A percentile compares a stretch with the other conserved stretches of the same genome.
Conservation (phyloP, 495 filamentous ascomycete genomes). For the Tricharina praecox region DNA sequence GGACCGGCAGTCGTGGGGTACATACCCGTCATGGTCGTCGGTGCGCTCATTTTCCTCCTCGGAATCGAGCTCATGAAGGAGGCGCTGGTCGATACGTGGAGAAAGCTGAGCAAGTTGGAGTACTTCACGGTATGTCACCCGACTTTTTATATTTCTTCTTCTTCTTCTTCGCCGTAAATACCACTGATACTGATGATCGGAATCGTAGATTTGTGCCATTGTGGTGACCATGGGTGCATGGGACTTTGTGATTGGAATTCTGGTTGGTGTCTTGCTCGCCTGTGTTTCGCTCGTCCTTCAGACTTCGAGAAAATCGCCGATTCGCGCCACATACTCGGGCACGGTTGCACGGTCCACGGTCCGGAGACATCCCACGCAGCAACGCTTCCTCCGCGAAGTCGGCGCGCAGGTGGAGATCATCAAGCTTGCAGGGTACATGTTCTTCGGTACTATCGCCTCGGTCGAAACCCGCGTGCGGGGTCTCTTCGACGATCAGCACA, state of each 20-base stretch:
- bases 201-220: conserved; percentile 64
- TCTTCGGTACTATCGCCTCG: conserved; percentile 90
- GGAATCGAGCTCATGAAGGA: conserved; percentile 81
- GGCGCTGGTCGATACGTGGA: conserved; percentile 72
- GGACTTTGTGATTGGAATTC: conserved; percentile 88
- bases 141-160: too few relatives aligned
- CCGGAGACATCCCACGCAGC: conserved; percentile 72
- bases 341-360: conserved; percentile 81
- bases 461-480: conserved; percentile 74
- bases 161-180: not conserved
- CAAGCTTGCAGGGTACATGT: conserved; percentile 81
- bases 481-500: conserved; percentile 56
- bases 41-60: conserved; percentile 79
- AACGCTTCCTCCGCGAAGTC: conserved; percentile 66
- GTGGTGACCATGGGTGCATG: conserved; percentile 89
- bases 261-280: conserved; percentile 77
- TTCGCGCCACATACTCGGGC: conserved; percentile 72
- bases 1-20: conserved; percentile 79
- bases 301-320: conserved; percentile 70
- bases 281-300: conserved; percentile 83
- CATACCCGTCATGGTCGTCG: conserved; percentile 93
- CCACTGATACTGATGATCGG: too few relatives aligned
- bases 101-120: conserved; percentile 67
- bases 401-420: conserved; percentile 75
- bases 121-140: conserved; percentile 57